Evolutionary conservation across 106 monocot genomes (phyloP).

Genomic region (Gastrodia elata): DNA sequence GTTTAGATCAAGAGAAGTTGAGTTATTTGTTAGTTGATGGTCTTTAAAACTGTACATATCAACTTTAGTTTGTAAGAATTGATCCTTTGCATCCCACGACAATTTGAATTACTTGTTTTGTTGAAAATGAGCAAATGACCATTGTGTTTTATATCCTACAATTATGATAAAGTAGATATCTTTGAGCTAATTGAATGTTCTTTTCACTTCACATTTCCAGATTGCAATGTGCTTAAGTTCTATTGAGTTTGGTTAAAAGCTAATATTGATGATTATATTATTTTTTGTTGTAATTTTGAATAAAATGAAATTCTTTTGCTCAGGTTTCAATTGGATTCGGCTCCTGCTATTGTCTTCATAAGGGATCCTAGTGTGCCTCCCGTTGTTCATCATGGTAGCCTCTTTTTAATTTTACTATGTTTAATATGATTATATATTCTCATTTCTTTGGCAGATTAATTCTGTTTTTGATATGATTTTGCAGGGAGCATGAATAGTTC

Average conservation of each 20-base stretch:
- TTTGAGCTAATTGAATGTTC: not conserved
- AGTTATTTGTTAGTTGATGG: too few species aligned
- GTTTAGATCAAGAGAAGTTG: not conserved
- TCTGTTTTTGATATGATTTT: slow-evolving; percentile 7
- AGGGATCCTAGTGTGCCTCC: slow-evolving; percentile 67
- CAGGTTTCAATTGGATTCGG: slow-evolving; percentile 88
- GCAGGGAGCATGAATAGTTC: slow-evolving; percentile 62
- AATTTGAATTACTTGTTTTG: not conserved
- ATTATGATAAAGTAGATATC: not conserved
- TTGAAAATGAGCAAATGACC: not conserved
- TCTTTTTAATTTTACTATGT: not conserved
- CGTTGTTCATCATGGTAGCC: slow-evolving; percentile 70
- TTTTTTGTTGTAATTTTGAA: not conserved
- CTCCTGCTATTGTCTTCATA: slow-evolving; percentile 74
- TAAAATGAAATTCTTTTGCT: slow-evolving; percentile 10
- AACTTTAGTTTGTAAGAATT: not conserved
- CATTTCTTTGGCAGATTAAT: not conserved
- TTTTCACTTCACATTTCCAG: not conserved
- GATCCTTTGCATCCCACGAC: not conserved
- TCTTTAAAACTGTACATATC: not conserved
- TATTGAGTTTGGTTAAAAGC: slow-evolving; percentile 1
- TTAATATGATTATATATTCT: not conserved
- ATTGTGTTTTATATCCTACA: not conserved
- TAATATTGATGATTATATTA: not conserved
- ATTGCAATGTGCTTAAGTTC: not conserved